Evolutionary conservation across 768 basidiomycete genomes (phyloP).

Genomic region (Terana coerulea): DNA sequence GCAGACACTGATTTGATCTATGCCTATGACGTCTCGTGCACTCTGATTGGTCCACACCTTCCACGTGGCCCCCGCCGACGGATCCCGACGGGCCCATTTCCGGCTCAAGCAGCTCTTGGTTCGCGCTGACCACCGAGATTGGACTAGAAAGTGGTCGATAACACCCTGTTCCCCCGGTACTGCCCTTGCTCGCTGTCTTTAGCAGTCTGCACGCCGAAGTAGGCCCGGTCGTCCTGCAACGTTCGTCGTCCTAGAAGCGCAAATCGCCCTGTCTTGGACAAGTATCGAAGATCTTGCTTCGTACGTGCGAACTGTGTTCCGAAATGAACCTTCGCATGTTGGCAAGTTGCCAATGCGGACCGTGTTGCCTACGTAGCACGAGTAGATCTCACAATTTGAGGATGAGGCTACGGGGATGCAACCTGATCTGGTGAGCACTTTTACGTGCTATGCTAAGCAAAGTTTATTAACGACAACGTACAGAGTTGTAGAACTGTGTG

Average conservation of each 20-base stretch:
- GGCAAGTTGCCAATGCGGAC: too few species aligned
- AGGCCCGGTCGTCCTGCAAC: not conserved
- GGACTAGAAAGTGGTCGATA: not conserved
- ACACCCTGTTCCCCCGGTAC: not conserved
- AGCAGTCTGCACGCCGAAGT: not conserved
- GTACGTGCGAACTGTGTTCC: not conserved
- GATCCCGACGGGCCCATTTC: slow-evolving; percentile 3
- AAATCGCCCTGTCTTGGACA: not conserved
- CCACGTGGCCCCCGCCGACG: not conserved
- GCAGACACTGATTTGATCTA: not conserved
- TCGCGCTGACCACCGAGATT: not conserved
- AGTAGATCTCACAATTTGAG: not conserved
- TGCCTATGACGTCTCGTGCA: slow-evolving; percentile 8
- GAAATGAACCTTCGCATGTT: too few species aligned
- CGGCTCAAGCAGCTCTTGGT: not conserved
- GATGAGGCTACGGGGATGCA: not conserved
- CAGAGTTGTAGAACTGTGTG: too few species aligned
- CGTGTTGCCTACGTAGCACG: too few species aligned
- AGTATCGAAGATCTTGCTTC: not conserved
- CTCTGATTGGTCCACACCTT: not conserved
- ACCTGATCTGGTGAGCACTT: not conserved
- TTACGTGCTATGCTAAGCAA: too few species aligned
- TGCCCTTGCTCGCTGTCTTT: not conserved
- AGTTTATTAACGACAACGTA: too few species aligned
- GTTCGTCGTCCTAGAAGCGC: not conserved